Percentiles rank a stretch among this genome's conserved stretches.
These are phyloP conservation scores for Yamadazyma sp. DNA, from an alignment of 1,139 yeast genomes.

Conservation along the genomic window DNA sequence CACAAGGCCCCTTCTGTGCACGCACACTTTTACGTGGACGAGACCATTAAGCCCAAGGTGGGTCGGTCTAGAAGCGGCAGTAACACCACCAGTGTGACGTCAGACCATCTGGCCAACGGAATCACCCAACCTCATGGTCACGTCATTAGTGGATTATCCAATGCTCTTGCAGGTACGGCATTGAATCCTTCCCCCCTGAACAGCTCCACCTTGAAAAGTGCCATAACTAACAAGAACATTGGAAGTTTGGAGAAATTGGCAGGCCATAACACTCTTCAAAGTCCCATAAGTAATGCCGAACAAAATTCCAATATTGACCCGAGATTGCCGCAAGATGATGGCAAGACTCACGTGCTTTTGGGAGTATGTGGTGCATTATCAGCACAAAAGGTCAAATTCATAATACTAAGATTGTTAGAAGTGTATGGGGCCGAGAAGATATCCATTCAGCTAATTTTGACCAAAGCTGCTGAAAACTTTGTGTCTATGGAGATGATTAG, in stretches of 20 bases:
- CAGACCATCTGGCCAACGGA: constrained; percentile 15
- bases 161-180: neutral
- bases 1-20: constrained; percentile 66
- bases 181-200: constrained; percentile 1
- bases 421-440: constrained; percentile 74
- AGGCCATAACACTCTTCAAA: constrained; percentile 9
- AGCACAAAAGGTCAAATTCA: constrained; percentile 69
- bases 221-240: constrained; percentile 8
- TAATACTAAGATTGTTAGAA: constrained; percentile 74
- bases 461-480: constrained; percentile 82
- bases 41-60: constrained; percentile 54
- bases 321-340: constrained; percentile 86
- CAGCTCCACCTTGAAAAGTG: constrained; percentile 1
- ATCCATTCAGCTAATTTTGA: constrained; percentile 76
- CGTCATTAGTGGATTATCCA: neutral
- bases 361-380: constrained; percentile 93
- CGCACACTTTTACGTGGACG: constrained; percentile 80
- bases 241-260: constrained; percentile 17
- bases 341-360: constrained; percentile 78
- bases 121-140: constrained; percentile 12
- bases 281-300: constrained; percentile 28
- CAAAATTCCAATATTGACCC: constrained; percentile 66
- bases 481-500: constrained; percentile 56
- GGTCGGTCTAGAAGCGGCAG: constrained; percentile 45
- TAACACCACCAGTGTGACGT: constrained; percentile 17